phyloP scores from a whole-genome alignment of 108 stramenopile genomes.

The Pseudonitzschia multistriata region DNA sequence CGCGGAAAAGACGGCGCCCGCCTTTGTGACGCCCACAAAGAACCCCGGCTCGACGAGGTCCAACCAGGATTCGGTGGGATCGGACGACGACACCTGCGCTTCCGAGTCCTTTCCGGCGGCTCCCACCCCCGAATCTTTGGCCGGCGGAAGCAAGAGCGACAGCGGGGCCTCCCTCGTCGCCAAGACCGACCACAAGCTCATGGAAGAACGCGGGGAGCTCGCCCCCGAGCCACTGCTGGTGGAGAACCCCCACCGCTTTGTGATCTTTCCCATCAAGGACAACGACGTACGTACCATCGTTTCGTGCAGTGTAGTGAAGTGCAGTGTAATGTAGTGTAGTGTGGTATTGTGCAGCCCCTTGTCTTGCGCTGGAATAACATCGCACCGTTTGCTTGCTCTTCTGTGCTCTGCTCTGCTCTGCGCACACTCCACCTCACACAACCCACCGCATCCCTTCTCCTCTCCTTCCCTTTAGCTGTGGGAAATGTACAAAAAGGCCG shows the following conservation, averaged over 20 bases:
- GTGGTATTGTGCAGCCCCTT: too few relatives aligned
- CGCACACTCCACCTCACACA: background rate
- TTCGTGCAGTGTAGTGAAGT: background rate
- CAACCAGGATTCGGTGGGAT: background rate
- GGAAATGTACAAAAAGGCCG: constrained; percentile 97
- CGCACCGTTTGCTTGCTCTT: background rate
- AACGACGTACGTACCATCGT: constrained; percentile 70
- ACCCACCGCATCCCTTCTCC: background rate
- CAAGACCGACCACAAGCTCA: constrained; percentile 68
- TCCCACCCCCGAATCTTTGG: background rate
- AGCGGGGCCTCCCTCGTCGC: background rate
- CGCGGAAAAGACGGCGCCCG: background rate
- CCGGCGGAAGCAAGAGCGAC: background rate
- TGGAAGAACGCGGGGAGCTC: constrained; percentile 57
- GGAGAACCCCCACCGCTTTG: constrained; percentile 93
- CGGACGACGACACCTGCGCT: constrained; percentile 2
- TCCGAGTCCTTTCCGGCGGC: constrained; percentile 17
- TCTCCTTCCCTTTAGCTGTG: constrained; percentile 47
- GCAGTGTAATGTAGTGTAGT: too few relatives aligned
- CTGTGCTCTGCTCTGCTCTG: background rate
- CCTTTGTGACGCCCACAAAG: constrained; percentile 23
- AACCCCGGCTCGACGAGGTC: background rate
- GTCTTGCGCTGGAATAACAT: too few relatives aligned
- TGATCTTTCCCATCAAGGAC: constrained; percentile 99
- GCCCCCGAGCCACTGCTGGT: constrained; percentile 65